Evolutionary conservation across 1,139 yeast genomes (phyloP), one percentile per base, ranked within the genome.

Genomic region (Geotrichum fermentans): DNA sequence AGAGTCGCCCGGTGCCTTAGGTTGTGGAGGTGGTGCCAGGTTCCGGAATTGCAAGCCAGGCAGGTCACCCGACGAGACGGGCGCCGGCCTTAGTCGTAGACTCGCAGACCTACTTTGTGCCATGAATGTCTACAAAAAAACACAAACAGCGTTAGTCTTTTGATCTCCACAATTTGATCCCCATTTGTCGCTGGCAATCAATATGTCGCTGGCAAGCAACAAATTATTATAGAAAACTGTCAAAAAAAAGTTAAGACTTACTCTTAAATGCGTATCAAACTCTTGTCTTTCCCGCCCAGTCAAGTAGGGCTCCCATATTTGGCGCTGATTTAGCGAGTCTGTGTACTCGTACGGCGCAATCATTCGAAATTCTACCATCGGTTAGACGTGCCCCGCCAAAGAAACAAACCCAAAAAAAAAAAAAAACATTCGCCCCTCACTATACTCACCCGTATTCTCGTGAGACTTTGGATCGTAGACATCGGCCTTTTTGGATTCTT

Each of bases 291-390:
- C 67, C 13, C 58, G 51, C 11, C 67, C 67, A 2, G 67, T 62
- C 38, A 63, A 55, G 49, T 59, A 62, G 4, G 67, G 66, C 44
- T 61, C 62, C 67, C 67, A 63, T 7, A 61, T 56, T 46, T 62
- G 67, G 2, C 66, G 57, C 45, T 62, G 66, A 45, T 63, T 63
- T 34, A 63, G 55, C 13, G 64, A 56, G 50, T 63, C 67, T 6
- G 61, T 62, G 45, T 63, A 63, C 49, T 63, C 67, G 45, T 63
- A 63, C 7, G 65, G 65, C 6, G 65, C 63, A 17, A 58, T 47
- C 11, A 54, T 47, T 3, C 66, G 56, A 40, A 56, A 30, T 18
- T 30, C 29, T 40, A 21, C 28, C 28, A 24, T 24, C 10, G 10
- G 28, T 24, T 24, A 24, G 28, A 24, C 10, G 8, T 6, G 10